Percentiles rank a stretch among this genome's conserved stretches.
These are phyloP conservation scores for Syzygium grande DNA, from an alignment of 345 rosid genomes.

Conservation along the genomic window DNA sequence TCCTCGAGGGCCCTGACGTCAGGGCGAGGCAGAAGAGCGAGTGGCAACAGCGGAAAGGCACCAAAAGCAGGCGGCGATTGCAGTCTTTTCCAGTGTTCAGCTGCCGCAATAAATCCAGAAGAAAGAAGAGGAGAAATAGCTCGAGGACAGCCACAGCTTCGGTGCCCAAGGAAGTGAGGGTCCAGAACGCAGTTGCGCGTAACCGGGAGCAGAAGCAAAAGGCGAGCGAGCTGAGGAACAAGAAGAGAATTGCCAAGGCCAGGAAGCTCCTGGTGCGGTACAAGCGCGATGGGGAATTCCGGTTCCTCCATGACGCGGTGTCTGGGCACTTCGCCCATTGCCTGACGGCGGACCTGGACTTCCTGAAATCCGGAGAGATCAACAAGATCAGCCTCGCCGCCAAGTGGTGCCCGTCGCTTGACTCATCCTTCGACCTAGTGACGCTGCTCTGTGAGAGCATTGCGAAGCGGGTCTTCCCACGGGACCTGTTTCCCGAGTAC, in stretches of 20 bases:
- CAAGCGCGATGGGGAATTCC: slow-evolving; percentile 35
- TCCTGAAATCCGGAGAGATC: slow-evolving; percentile 12
- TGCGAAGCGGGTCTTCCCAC: slow-evolving; percentile 36
- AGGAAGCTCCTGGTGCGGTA: slow-evolving; percentile 27
- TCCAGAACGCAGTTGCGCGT: slow-evolving; percentile 31
- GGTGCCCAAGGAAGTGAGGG: background rate
- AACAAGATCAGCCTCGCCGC: slow-evolving; percentile 51
- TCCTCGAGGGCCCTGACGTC: slow-evolving; percentile 36
- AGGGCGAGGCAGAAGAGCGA: slow-evolving; percentile 30
- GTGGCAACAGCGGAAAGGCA: slow-evolving; percentile 11
- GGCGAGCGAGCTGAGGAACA: slow-evolving; percentile 33
- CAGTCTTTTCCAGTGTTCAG: background rate
- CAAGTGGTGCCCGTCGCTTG: slow-evolving; percentile 69
- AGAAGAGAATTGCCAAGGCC: slow-evolving; percentile 32
- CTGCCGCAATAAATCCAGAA: background rate
- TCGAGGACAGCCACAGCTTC: background rate
- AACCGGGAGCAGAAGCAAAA: slow-evolving; percentile 17
- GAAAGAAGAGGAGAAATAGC: background rate
- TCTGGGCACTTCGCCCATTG: slow-evolving; percentile 39
- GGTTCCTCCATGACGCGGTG: slow-evolving; percentile 41
- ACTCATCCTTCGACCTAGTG: slow-evolving; percentile 45
- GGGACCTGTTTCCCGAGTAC: slow-evolving; percentile 34
- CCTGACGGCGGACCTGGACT: slow-evolving; percentile 23
- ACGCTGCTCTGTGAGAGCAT: slow-evolving; percentile 53
- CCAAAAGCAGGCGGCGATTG: background rate